Conservation (phyloP, 2,329 filamentous ascomycete species). For the Bipolaris gigantea region DNA sequence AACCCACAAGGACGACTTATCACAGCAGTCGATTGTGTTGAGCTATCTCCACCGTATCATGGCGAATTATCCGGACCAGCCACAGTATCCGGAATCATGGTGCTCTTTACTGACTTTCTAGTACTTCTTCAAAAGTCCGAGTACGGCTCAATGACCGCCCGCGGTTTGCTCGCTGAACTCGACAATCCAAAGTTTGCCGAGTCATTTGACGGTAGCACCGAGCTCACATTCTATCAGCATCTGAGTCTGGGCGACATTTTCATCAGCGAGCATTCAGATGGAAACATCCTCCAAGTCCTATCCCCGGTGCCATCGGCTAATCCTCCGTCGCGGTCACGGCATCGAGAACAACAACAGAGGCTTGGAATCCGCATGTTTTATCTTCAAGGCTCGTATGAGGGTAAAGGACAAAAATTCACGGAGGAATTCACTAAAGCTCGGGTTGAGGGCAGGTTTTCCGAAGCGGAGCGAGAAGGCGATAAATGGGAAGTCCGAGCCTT, state of each 20-base stretch:
- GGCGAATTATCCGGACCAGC: constrained; percentile 51
- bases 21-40: constrained; percentile 76
- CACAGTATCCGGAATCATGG: constrained; percentile 64
- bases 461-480: constrained; percentile 77
- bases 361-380: constrained; percentile 57
- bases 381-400: constrained; percentile 75
- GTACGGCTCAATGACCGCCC: constrained; percentile 66
- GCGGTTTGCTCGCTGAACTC: constrained; percentile 79
- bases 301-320: constrained; percentile 49
- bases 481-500: constrained; percentile 78
- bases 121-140: constrained; percentile 73
- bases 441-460: constrained; percentile 81
- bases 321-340: constrained; percentile 37
- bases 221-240: constrained; percentile 76
- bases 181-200: constrained; percentile 67
- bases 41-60: constrained; percentile 73
- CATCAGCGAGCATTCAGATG: constrained; percentile 67
- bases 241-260: constrained; percentile 69
- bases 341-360: constrained; percentile 34
- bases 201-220: constrained; percentile 46
- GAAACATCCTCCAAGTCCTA: constrained; percentile 68
- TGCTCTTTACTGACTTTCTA: constrained; percentile 82
- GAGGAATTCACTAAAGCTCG: constrained; percentile 87
- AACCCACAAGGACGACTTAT: constrained; percentile 78
- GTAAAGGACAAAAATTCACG: constrained; percentile 72